Base-by-base conservation (phyloP, 169 alveolate species). In the Amoebophrya sp. region DNA sequence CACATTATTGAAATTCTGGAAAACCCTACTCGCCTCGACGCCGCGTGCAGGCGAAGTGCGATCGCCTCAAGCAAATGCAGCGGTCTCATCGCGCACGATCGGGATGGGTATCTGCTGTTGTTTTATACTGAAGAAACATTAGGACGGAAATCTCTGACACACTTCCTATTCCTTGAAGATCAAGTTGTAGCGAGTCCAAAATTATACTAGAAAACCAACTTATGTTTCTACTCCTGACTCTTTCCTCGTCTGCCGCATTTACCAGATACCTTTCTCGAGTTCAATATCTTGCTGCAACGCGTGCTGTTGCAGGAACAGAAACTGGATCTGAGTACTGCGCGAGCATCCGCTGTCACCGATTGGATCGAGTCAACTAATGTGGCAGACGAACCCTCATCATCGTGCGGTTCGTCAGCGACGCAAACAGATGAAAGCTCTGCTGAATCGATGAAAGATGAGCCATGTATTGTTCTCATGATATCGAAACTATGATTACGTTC, bases 91-190 rank as follows among this genome's bases (percentile, higher is more conserved):
- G 83, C 18, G 83, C 83, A 65, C 83, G 83, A 26, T 65, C 2
- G 83, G 83, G 83, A 65, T 65, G 83, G 83, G 83, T 65, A 65
- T n/a, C n/a, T n/a, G n/a, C n/a, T n/a, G n/a, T n/a, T n/a, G n/a
- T n/a, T n/a, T n/a, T n/a, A n/a, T n/a, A n/a, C n/a, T n/a, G n/a
- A n/a, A n/a, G n/a, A n/a, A n/a, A n/a, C n/a, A n/a, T n/a, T n/a
- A n/a, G n/a, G n/a, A n/a, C n/a, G n/a, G n/a, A n/a, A n/a, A n/a
- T n/a, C n/a, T n/a, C n/a, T n/a, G n/a, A n/a, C n/a, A n/a, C n/a
- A n/a, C n/a, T n/a, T n/a, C n/a, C n/a, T n/a, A n/a, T n/a, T n/a
- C n/a, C n/a, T n/a, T n/a, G n/a, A n/a, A n/a, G n/a, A n/a, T n/a
- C n/a, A n/a, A n/a, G n/a, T n/a, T n/a, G n/a, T n/a, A n/a, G n/a